These are phyloP conservation scores for Kuraishia capsulata DNA, from an alignment of 805 yeast genomes.

Conservation along the genomic window DNA sequence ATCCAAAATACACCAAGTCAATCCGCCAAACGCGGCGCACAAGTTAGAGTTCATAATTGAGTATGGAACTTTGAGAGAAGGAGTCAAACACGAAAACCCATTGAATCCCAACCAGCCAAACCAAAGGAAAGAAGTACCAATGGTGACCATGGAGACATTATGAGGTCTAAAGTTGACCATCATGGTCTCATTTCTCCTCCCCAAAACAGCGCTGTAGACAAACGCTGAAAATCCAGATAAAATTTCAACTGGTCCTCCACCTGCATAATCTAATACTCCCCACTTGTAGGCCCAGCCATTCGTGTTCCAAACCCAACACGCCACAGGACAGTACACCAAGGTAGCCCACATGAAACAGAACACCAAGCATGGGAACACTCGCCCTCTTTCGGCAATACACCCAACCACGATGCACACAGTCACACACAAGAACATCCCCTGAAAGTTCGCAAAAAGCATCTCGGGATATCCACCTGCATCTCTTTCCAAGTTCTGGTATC, in stretches of 20 bases:
- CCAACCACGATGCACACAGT: conserved; percentile 89
- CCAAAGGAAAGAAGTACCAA: conserved; percentile 84
- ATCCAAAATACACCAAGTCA: conserved; percentile 88
- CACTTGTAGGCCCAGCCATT: conserved; percentile 91
- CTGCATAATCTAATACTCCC: conserved; percentile 95
- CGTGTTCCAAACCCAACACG: conserved; percentile 90
- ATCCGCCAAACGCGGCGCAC: conserved; percentile 83
- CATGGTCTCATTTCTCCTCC: conserved; percentile 66
- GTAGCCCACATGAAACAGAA: conserved; percentile 87
- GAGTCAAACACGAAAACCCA: conserved; percentile 80
- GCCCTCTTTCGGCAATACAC: conserved; percentile 88
- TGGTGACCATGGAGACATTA: conserved; percentile 81
- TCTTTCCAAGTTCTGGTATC: conserved; percentile 63
- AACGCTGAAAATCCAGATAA: conserved; percentile 87
- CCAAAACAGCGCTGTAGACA: conserved; percentile 72
- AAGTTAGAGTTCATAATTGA: conserved; percentile 89
- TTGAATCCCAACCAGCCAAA: conserved; percentile 96
- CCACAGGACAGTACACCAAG: conserved; percentile 87
- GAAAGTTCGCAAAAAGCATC: conserved; percentile 76
- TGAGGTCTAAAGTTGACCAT: conserved; percentile 91
- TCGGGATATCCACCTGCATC: conserved; percentile 53
- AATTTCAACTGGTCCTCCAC: conserved; percentile 96
- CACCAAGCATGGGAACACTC: conserved; percentile 76
- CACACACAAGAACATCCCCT: conserved; percentile 87
- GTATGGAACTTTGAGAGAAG: conserved; percentile 75